phyloP scores from a whole-genome alignment of 176 grass and related monocot species.

The Tuctoria greenei region DNA sequence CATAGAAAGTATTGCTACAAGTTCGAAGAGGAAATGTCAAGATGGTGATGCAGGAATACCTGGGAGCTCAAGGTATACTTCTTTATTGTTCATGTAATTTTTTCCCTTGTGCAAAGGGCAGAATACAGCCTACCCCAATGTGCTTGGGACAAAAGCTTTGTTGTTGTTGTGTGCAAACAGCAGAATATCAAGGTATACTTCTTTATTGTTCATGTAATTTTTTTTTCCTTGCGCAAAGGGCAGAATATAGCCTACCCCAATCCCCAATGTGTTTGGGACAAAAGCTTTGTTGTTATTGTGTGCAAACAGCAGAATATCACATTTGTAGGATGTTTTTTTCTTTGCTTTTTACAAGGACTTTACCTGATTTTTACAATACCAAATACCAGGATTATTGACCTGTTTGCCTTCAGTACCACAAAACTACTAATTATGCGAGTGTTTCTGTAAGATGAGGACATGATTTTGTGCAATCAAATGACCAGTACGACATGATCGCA shows the following conservation, averaged over 20 bases:
- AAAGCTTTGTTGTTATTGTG: no score
- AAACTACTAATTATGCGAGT: background rate
- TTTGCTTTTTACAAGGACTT: background rate
- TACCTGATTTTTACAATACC: background rate
- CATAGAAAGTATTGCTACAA: constrained; percentile 16
- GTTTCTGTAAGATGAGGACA: background rate
- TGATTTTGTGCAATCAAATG: no score
- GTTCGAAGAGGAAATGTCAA: constrained; percentile 59
- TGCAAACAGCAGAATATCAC: constrained; percentile 1
- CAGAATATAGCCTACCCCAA: no score
- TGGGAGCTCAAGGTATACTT: constrained; percentile 65
- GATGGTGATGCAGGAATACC: constrained; percentile 47
- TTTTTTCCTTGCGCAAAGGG: no score
- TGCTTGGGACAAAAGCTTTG: no score
- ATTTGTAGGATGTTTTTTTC: background rate
- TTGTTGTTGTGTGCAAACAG: no score
- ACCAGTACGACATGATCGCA: constrained; percentile 16
- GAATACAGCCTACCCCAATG: no score
- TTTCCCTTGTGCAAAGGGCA: constrained; percentile 2
- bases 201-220: no score
- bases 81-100: constrained; percentile 25
- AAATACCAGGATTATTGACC: background rate
- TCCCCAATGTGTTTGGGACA: no score
- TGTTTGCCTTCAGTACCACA: background rate
- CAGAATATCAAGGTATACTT: no score